A percentile compares a stretch with the other conserved stretches of the same genome.
Evolutionary conservation across 1,284 basidiomycete genomes (phyloP).

Genomic region (Cryptococcus hybrid): DNA sequence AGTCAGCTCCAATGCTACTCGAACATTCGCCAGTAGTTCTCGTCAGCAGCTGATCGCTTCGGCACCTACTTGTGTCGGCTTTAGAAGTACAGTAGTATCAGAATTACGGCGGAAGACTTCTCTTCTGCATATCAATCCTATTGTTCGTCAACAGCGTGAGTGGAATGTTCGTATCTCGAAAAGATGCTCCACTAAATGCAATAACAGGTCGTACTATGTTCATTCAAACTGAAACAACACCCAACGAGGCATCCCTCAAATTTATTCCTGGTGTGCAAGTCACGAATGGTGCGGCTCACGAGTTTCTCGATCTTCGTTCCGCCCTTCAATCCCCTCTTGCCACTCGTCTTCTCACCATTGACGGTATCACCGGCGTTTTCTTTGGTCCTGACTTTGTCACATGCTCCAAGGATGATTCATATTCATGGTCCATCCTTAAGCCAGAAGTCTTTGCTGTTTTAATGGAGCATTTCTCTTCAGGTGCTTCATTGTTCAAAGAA

Average conservation of each 20-base stretch:
- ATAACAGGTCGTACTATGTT: slow-evolving; percentile 80
- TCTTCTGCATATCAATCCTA: background rate
- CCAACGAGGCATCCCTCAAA: slow-evolving; percentile 96
- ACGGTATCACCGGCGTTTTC: slow-evolving; percentile 85
- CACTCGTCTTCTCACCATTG: slow-evolving; percentile 86
- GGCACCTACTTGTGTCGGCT: slow-evolving; percentile 1
- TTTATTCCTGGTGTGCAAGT: slow-evolving; percentile 93
- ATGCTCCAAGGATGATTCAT: slow-evolving; percentile 85
- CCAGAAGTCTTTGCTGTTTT: slow-evolving; percentile 98
- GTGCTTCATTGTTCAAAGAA: slow-evolving; percentile 73
- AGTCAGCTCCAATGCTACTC: slow-evolving; percentile 4
- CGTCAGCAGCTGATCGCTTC: slow-evolving; percentile 3
- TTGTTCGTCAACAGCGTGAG: slow-evolving; percentile 21
- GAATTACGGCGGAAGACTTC: slow-evolving; percentile 7
- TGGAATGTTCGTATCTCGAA: background rate
- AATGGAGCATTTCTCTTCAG: slow-evolving; percentile 97
- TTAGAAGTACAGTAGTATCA: background rate
- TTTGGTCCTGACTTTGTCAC: slow-evolving; percentile 99
- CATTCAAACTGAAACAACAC: slow-evolving; percentile 95
- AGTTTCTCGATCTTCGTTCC: slow-evolving; percentile 86
- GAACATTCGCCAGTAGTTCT: slow-evolving; percentile 17
- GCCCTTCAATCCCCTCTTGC: slow-evolving; percentile 89
- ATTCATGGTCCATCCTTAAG: slow-evolving; percentile 85
- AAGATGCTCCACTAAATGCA: background rate
- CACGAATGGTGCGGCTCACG: slow-evolving; percentile 73